Percentiles rank a stretch among this genome's conserved stretches.
These are phyloP conservation scores for Taxillus chinensis DNA, from an alignment of 164 flowering plant genomes.

Conservation along the genomic window DNA sequence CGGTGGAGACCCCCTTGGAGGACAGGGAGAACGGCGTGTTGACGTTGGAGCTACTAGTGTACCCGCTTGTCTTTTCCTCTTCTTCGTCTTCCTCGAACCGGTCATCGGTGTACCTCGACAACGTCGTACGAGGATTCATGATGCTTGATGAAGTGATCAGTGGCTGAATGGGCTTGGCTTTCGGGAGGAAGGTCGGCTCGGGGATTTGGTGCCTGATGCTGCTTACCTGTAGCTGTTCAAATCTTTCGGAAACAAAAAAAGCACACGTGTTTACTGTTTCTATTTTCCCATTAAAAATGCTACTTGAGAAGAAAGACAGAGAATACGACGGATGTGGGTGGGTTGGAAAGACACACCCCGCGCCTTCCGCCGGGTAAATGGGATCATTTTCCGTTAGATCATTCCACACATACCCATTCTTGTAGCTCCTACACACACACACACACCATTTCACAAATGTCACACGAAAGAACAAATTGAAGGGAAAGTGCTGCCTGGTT, in stretches of 20 bases:
- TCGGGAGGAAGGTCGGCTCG: conserved; percentile 16
- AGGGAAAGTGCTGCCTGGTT: conserved; percentile 75
- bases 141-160: too few species aligned
- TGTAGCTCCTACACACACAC: conserved; percentile 78
- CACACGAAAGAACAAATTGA: conserved; percentile 25
- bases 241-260: conserved; percentile 20
- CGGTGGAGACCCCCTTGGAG: conserved; percentile 60
- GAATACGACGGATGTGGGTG: too few species aligned
- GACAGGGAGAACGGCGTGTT: conserved; percentile 32
- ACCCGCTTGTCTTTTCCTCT: neutral
- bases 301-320: too few species aligned
- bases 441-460: too few species aligned
- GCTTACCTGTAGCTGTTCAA: conserved; percentile 30
- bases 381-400: conserved; percentile 63
- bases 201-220: conserved; percentile 18
- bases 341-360: conserved; percentile 26
- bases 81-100: neutral
- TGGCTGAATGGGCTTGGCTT: conserved; percentile 1
- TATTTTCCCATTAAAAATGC: neutral
- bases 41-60: conserved; percentile 13
- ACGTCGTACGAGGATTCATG: too few species aligned
- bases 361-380: conserved; percentile 57
- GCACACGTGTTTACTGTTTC: neutral
- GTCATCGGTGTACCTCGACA: conserved; percentile 9
- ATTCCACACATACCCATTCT: conserved; percentile 91